A percentile compares a stretch with the other conserved stretches of the same genome.
Conservation (phyloP, 2,329 filamentous ascomycete species). For the Botrytis galanthina region DNA sequence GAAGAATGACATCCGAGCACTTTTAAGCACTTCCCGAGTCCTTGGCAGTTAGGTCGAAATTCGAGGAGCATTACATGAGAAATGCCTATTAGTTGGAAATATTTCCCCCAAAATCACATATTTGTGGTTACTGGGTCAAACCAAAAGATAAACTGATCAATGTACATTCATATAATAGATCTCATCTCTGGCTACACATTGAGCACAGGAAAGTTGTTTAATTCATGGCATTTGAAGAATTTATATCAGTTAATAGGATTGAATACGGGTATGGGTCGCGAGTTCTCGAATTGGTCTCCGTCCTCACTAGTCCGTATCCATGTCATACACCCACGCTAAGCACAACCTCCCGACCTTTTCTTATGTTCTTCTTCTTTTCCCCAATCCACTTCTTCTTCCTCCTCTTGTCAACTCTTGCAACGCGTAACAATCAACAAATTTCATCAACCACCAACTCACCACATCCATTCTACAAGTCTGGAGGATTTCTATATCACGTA, state of each 20-base stretch:
- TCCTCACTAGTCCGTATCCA: slow-evolving; percentile 16
- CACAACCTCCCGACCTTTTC: slow-evolving; percentile 17
- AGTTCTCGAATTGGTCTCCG: slow-evolving; percentile 19
- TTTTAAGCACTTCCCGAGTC: slow-evolving; percentile 2
- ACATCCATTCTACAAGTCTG: slow-evolving; percentile 38
- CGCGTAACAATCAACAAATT: slow-evolving; percentile 28
- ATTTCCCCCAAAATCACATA: slow-evolving; percentile 13
- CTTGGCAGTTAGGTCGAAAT: slow-evolving; percentile 1
- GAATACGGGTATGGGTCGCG: slow-evolving; percentile 17
- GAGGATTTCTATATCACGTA: slow-evolving; percentile 29
- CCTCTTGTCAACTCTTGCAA: slow-evolving; percentile 38
- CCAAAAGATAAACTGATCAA: slow-evolving; percentile 31
- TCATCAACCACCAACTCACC: slow-evolving; percentile 32
- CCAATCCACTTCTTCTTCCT: slow-evolving; percentile 38
- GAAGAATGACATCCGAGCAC: slow-evolving; percentile 7
- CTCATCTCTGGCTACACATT: slow-evolving; percentile 51
- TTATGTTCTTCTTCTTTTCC: slow-evolving; percentile 20
- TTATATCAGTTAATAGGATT: neutral
- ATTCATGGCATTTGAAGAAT: neutral
- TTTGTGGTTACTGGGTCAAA: slow-evolving; percentile 27
- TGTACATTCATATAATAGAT: slow-evolving; percentile 43
- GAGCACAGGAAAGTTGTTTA: slow-evolving; percentile 60
- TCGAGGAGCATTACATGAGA: slow-evolving; percentile 19
- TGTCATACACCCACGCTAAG: slow-evolving; percentile 34
- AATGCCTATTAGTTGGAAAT: slow-evolving; percentile 9